Base-by-base conservation (phyloP, 75 land plant species). In the Sequoiadendron giganteum region DNA sequence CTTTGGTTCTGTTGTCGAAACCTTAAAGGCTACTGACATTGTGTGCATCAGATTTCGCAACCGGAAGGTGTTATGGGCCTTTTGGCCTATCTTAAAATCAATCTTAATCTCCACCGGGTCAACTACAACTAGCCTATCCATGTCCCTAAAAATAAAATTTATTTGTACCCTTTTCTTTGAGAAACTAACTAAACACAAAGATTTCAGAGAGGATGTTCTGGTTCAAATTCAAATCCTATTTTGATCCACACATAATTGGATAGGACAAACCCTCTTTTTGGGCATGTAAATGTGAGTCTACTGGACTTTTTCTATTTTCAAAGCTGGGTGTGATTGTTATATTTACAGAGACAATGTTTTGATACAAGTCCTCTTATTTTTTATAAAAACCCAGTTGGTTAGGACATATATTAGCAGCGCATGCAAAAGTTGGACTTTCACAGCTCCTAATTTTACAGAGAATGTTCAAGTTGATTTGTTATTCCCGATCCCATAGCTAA, bases 11-110 rank as follows among this genome's bases (percentile, higher is more conserved):
- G 77, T 91, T 13, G 92, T 83, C 55, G 61, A 87, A 34, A 91
- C 86, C 85, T 91, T 91, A 85, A 86, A 89, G 30, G 92, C 92
- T n/a, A 91, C 91, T 19, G 90, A 42, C 86, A 85, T 86, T 19
- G 91, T 87, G 55, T 85, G 91, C 56, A 89, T 52, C 34, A 91
- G 49, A 45, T 85, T 91, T 42, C 38, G 55, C 54, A 91, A 38
- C 39, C 73, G 81, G 78, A 91, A 48, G 14, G 30, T 87, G 84
- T 25, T 65, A 30, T 55, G 42, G 38, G 54, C 85, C 38, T 77
- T 40, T 54, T 86, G 73, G 36, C 88, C 86, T 19, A 47, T 42
- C 81, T 84, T 91, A 61, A 91, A 87, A 42, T 43, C 36, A 38
- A 91, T 45, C 73, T 43, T 72, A 42, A 91, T 85, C 78, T 91